Base-by-base conservation (phyloP, 306 rosid species). In the Quercus suber region DNA sequence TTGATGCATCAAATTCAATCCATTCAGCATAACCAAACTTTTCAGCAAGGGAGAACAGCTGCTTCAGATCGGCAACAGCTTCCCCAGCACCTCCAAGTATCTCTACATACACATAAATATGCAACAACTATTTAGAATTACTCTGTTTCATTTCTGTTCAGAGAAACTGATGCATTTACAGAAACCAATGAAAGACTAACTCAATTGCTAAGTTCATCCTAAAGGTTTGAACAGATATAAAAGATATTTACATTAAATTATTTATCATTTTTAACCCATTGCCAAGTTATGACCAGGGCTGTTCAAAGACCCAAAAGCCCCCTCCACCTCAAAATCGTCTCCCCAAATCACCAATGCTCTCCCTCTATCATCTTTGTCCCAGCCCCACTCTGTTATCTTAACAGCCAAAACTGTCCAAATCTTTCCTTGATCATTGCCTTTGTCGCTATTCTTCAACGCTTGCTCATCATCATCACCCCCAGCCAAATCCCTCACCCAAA, bases 1-100 rank as follows among this genome's bases (percentile, higher is more conserved):
- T 83, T 72, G 99, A 92, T 4, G 93, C 98, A 65, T 95, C 99
- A 84, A 95, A 91, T 37, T 95, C 98, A 86, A 95, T 88, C 99
- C 98, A 95, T 58, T 92, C 91, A 33, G 93, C 83, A 88, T 91
- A 94, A 76, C 99, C 98, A 88, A 89, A 89, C 85, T 90, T 95
- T 43, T 91, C 99, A 30, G 98, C 99, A 79, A 91, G 93, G 73
- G 87, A 89, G 83, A 95, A 95, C 63, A 95, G 88, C 85, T 85
- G 87, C 76, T 91, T 92, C 86, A 95, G 86, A 85, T 95, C 98
- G 73, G 89, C 86, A 82, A 95, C 78, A 65, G 99, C 94, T 82
- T 95, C 96, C 73, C 97, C 94, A 45, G 88, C 45, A 43, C 78
- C 85, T 74, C 99, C 97, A 53, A 92, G 89, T 72, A 82, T 89